Conservation (phyloP, 331 rosid species). For the Pyrus hybrid region DNA sequence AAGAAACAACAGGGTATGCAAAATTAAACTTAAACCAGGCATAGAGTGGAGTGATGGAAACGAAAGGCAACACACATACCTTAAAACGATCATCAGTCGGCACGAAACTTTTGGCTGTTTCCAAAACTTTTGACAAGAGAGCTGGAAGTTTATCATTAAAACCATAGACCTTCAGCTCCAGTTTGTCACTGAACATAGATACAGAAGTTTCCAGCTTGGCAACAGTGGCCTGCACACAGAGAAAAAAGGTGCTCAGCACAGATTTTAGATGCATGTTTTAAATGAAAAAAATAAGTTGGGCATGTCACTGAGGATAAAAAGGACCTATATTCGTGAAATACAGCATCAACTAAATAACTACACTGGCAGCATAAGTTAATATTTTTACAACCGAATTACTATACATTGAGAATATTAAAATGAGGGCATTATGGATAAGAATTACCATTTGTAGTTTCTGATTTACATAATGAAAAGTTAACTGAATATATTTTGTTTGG, state of each 20-base stretch:
- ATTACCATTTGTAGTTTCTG: not conserved
- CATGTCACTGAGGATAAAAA: not conserved
- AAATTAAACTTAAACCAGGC: not conserved
- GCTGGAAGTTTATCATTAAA: slow-evolving; percentile 80
- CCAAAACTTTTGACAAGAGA: slow-evolving; percentile 63
- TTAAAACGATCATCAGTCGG: slow-evolving; percentile 74
- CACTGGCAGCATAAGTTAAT: not conserved
- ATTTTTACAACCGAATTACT: too few relatives aligned
- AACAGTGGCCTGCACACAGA: slow-evolving; percentile 62
- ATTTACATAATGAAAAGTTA: not conserved
- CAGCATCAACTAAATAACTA: not conserved
- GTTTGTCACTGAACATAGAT: slow-evolving; percentile 54
- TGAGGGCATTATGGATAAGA: not conserved
- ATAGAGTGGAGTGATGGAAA: not conserved
- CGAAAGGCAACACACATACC: slow-evolving; percentile 33
- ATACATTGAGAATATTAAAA: not conserved
- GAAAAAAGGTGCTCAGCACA: not conserved
- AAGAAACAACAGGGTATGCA: slow-evolving; percentile 5
- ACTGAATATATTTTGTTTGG: not conserved
- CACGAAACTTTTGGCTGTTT: slow-evolving; percentile 53
- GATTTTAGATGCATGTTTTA: not conserved
- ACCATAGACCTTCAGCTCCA: slow-evolving; percentile 88
- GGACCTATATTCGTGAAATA: not conserved
- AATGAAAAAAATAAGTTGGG: not conserved
- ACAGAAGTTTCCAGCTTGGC: slow-evolving; percentile 95